Evolutionary conservation across 2,329 filamentous ascomycete genomes (phyloP), one percentile per base, ranked within the genome.

Genomic region (Curvularia lunata): DNA sequence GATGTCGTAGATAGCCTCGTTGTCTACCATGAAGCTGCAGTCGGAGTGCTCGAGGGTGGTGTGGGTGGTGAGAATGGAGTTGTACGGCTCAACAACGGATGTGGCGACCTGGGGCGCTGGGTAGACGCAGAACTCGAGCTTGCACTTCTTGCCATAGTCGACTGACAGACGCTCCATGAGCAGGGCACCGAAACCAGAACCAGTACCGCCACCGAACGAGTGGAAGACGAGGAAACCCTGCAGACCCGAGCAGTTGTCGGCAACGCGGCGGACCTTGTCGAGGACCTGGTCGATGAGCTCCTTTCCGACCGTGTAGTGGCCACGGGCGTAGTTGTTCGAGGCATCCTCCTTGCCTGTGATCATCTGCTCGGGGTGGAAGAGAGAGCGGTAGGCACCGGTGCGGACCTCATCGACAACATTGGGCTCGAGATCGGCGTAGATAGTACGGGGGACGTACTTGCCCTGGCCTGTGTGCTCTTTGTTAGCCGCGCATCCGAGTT

Each of bases 91-190:
- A 66, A 99, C 95, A 61, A 99, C 94, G 43, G 95, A 96, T 75
- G 94, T 97, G 71, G 94, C 92, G 69, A 95, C 95, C 84, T 97
- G 93, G 60, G 95, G 95, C 70, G 95, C 93, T 75, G 95, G 95
- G 85, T 99, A 99, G 77, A 99, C 93, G 76, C 92, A 97, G 86
- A 99, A 99, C 83, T 99, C 95, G 66, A 99, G 88, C 89, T 99
- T 99, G 87, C 91, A 96, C 90, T 99, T 99, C 90, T 99, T 99
- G 85, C 95, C 94, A 78, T 97, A 99, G 83, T 99, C 95, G 75
- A 97, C 91, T 34, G 95, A 98, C 63, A 99, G 88, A 79, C 95
- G 94, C 86, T 99, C 95, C 92, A 99, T 96, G 73, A 99, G 86
- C 70, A 99, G 88, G 74, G 95, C 95, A 83, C 95, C 95, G 81